Conservation (phyloP, 2,329 filamentous ascomycete species). For the Fusarium domesticum region DNA sequence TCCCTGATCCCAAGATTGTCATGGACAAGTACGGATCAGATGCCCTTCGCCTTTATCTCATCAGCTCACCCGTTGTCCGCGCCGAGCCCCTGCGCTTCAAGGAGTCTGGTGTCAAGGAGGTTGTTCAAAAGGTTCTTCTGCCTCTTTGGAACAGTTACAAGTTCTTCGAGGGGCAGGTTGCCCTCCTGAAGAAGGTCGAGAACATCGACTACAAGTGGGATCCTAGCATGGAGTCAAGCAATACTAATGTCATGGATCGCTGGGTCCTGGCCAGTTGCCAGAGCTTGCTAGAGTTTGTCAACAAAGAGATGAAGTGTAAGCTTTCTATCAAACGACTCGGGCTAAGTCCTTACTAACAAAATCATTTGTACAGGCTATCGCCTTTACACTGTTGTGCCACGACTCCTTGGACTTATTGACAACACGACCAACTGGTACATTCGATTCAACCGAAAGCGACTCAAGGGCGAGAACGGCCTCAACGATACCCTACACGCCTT, state of each 20-base stretch:
- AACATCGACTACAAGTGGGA: slow-evolving; percentile 76
- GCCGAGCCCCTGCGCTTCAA: slow-evolving; percentile 90
- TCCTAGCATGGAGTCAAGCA: slow-evolving; percentile 68
- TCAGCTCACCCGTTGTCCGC: slow-evolving; percentile 92
- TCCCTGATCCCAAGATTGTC: slow-evolving; percentile 79
- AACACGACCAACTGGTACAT: slow-evolving; percentile 99
- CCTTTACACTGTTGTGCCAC: slow-evolving; percentile 87
- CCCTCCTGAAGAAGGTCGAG: slow-evolving; percentile 81
- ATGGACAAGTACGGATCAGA: slow-evolving; percentile 90
- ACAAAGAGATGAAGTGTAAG: slow-evolving; percentile 82
- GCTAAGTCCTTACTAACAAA: slow-evolving; percentile 3
- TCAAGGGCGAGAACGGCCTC: slow-evolving; percentile 85
- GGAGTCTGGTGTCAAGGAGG: slow-evolving; percentile 88
- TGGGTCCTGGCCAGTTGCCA: slow-evolving; percentile 95
- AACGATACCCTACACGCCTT: slow-evolving; percentile 87
- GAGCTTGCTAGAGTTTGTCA: slow-evolving; percentile 85
- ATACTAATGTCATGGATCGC: slow-evolving; percentile 90
- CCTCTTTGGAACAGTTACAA: slow-evolving; percentile 97
- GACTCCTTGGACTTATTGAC: slow-evolving; percentile 79
- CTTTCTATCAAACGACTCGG: slow-evolving; percentile 9
- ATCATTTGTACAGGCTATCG: slow-evolving; percentile 54
- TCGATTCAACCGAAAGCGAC: slow-evolving; percentile 82
- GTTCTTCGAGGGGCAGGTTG: slow-evolving; percentile 88
- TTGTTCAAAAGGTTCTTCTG: slow-evolving; percentile 85
- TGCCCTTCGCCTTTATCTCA: slow-evolving; percentile 89